Evolutionary conservation across 208 protist species (phyloP).

Genomic region (Leishmania guyanensis): DNA sequence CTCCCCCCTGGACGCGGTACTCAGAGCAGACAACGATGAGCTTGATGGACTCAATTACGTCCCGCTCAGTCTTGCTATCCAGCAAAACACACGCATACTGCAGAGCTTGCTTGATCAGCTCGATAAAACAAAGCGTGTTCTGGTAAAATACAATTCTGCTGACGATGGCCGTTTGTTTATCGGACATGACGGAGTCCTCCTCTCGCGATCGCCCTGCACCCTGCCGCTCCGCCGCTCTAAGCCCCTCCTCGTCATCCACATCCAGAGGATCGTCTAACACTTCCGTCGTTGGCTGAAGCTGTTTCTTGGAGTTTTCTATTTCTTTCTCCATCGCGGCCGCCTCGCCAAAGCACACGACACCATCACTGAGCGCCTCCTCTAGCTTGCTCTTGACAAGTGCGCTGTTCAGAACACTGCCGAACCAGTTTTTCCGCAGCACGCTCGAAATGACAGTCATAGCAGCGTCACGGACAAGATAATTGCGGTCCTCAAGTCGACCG

Average conservation of each 20-base stretch:
- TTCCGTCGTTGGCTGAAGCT: slow-evolving; percentile 53
- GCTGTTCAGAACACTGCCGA: slow-evolving; percentile 74
- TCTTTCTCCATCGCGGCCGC: slow-evolving; percentile 30
- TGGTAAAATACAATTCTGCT: slow-evolving; percentile 80
- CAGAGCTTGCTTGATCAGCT: slow-evolving; percentile 68
- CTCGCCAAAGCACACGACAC: slow-evolving; percentile 33
- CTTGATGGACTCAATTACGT: slow-evolving; percentile 89
- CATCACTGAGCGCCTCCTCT: slow-evolving; percentile 38
- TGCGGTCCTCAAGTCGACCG: slow-evolving; percentile 78
- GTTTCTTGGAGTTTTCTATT: slow-evolving; percentile 32
- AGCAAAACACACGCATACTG: slow-evolving; percentile 66
- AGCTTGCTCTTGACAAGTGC: slow-evolving; percentile 60
- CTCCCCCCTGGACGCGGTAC: slow-evolving; percentile 70
- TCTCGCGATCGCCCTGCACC: not conserved
- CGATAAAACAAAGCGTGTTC: slow-evolving; percentile 69
- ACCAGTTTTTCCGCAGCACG: slow-evolving; percentile 86
- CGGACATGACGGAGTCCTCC: slow-evolving; percentile 28
- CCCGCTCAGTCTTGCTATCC: slow-evolving; percentile 84
- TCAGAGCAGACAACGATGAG: slow-evolving; percentile 83
- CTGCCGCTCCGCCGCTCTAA: slow-evolving; percentile 9
- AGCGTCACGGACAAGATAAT: slow-evolving; percentile 86
- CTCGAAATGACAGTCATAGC: slow-evolving; percentile 70
- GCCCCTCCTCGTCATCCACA: slow-evolving; percentile 13
- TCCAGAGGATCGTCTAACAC: slow-evolving; percentile 25
- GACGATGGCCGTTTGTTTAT: slow-evolving; percentile 58